phyloP scores from a whole-genome alignment of 192 early-diverging fungal genomes.

The Nowakowskiella sp. region DNA sequence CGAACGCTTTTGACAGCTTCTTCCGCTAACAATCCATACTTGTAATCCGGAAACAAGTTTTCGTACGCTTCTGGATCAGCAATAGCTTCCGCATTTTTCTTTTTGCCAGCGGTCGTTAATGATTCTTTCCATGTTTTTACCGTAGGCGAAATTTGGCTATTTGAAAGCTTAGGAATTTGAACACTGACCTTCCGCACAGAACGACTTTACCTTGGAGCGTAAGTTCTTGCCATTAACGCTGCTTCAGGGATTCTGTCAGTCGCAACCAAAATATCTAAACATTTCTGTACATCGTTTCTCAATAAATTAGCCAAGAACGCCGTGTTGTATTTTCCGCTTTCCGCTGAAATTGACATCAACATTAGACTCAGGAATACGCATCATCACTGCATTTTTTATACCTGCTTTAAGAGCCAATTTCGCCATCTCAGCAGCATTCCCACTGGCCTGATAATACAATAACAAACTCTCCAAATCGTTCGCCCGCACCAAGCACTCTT shows the following conservation, averaged over 20 bases:
- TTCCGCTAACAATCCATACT: conserved; percentile 44
- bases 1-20: conserved; percentile 19
- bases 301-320: conserved; percentile 78
- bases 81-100: conserved; percentile 79
- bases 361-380: conserved; percentile 2
- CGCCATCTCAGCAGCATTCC: conserved; percentile 69
- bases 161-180: background rate
- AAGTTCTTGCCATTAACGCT: conserved; percentile 84
- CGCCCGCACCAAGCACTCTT: conserved; percentile 80
- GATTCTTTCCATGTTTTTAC: conserved; percentile 73
- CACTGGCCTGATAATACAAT: conserved; percentile 81
- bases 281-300: conserved; percentile 66
- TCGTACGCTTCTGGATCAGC: conserved; percentile 75
- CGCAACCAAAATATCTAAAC: conserved; percentile 76
- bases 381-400: conserved; percentile 12
- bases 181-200: background rate
- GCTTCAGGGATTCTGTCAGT: conserved; percentile 92
- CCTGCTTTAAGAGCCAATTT: conserved; percentile 65
- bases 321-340: conserved; percentile 81
- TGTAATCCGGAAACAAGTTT: conserved; percentile 81
- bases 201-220: conserved; percentile 51
- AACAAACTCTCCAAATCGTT: conserved; percentile 87
- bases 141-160: conserved; percentile 17
- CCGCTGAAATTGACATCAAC: conserved; percentile 21
- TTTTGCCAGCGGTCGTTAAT: conserved; percentile 58